Conservation (phyloP, 306 rosid species). For the Quercus suber region DNA sequence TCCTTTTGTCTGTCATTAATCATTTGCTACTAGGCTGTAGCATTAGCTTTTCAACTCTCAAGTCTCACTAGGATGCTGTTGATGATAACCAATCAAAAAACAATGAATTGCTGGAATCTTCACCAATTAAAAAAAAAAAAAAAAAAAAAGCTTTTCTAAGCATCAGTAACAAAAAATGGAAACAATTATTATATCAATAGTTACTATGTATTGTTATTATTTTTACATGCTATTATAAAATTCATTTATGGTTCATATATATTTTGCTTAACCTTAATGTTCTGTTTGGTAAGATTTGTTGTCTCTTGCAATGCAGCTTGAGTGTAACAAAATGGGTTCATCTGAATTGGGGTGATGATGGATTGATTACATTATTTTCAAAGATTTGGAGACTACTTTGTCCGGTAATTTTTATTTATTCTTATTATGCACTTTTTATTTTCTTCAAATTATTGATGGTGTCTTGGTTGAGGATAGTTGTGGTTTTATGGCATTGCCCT, state of each 20-base stretch:
- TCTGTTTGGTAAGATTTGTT: constrained; percentile 12
- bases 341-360: constrained; percentile 96
- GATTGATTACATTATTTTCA: constrained; percentile 69
- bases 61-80: background rate
- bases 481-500: background rate
- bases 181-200: background rate
- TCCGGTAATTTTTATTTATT: constrained; percentile 46
- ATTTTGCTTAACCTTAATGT: constrained; percentile 5
- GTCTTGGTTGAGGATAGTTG: background rate
- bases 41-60: background rate
- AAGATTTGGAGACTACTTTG: constrained; percentile 79
- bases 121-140: background rate
- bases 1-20: background rate
- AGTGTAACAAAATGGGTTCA: constrained; percentile 96
- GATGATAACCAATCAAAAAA: background rate
- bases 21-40: background rate
- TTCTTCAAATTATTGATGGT: background rate
- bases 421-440: background rate
- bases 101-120: background rate
- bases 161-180: background rate
- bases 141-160: background rate
- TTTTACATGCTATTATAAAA: background rate
- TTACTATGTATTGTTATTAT: background rate
- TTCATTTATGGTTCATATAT: background rate
- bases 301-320: constrained; percentile 58